Evolutionary conservation across 306 rosid species (phyloP).

Genomic region (Prunus persica): DNA sequence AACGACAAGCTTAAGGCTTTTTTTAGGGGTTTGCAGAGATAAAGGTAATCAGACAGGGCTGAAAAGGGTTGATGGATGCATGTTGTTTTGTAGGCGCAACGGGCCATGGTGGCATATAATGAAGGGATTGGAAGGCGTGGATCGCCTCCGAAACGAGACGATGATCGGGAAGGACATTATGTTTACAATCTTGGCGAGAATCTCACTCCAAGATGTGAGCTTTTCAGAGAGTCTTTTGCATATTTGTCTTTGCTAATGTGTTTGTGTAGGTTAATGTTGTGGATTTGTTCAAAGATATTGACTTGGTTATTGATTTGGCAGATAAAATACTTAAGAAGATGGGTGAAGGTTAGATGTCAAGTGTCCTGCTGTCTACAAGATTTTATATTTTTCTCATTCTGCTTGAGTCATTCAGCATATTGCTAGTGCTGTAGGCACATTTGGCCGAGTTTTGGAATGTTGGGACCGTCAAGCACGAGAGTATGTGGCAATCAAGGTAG

Average conservation of each 20-base stretch:
- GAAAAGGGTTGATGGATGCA: slow-evolving; percentile 13
- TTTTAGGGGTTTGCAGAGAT: not conserved
- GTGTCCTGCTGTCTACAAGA: slow-evolving; percentile 78
- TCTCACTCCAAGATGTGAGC: slow-evolving; percentile 90
- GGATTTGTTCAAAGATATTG: not conserved
- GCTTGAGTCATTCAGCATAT: slow-evolving; percentile 85
- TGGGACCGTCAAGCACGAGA: slow-evolving; percentile 89
- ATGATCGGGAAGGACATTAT: slow-evolving; percentile 95
- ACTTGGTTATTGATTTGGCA: slow-evolving; percentile 31
- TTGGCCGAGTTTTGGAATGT: slow-evolving; percentile 99
- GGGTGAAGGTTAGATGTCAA: slow-evolving; percentile 99
- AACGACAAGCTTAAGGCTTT: not conserved
- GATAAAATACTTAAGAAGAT: slow-evolving; percentile 94
- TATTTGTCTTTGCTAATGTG: not conserved
- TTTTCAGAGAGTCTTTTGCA: not conserved
- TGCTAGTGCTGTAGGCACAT: slow-evolving; percentile 99
- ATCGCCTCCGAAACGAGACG: slow-evolving; percentile 84
- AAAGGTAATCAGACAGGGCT: slow-evolving; percentile 2
- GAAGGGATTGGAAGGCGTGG: slow-evolving; percentile 48
- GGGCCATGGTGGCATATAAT: slow-evolving; percentile 36
- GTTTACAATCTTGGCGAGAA: slow-evolving; percentile 85
- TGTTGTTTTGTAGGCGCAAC: slow-evolving; percentile 47
- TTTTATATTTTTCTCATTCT: slow-evolving; percentile 69
- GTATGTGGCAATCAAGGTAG: slow-evolving; percentile 89
- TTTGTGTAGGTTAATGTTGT: not conserved